Conservation (phyloP, 768 basidiomycete genomes). For the Tulasnella sp. region DNA sequence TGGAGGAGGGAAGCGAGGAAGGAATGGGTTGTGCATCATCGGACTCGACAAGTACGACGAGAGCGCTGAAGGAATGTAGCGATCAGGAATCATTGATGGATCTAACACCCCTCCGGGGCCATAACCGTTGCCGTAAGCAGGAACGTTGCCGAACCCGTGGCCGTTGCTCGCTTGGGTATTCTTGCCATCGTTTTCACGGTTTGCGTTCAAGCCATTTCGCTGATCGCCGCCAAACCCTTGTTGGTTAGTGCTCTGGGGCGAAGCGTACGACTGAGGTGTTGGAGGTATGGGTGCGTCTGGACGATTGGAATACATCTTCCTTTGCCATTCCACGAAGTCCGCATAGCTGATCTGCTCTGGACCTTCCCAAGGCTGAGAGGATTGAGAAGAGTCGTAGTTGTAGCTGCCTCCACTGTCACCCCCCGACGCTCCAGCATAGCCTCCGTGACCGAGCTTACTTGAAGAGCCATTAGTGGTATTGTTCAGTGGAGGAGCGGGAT, state of each 20-base stretch:
- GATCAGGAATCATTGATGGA: conserved; percentile 26
- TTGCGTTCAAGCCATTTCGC: not conserved
- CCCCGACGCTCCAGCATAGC: not conserved
- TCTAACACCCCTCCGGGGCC: conserved; percentile 7
- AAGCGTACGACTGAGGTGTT: conserved; percentile 26
- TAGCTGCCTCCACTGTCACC: conserved; percentile 11
- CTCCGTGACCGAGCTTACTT: not conserved
- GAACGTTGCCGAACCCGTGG: not conserved
- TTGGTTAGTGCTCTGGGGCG: not conserved
- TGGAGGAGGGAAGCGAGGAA: conserved; percentile 28
- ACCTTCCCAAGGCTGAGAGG: conserved; percentile 21
- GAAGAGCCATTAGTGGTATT: conserved; percentile 16
- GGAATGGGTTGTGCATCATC: conserved; percentile 28
- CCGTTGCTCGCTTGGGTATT: not conserved
- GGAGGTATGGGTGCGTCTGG: conserved; percentile 31
- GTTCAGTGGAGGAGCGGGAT: conserved; percentile 14
- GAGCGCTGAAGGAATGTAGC: conserved; percentile 25
- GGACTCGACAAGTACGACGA: conserved; percentile 29
- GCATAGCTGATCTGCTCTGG: conserved; percentile 12
- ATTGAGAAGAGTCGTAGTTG: not conserved
- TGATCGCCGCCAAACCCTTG: conserved; percentile 1
- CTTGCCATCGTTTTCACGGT: not conserved
- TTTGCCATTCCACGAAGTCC: conserved; percentile 24
- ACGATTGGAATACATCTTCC: conserved; percentile 21
- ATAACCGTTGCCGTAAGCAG: conserved; percentile 21